Conservation (phyloP, 352 stramenopile genomes). For the Globisporangium spiculum region DNA sequence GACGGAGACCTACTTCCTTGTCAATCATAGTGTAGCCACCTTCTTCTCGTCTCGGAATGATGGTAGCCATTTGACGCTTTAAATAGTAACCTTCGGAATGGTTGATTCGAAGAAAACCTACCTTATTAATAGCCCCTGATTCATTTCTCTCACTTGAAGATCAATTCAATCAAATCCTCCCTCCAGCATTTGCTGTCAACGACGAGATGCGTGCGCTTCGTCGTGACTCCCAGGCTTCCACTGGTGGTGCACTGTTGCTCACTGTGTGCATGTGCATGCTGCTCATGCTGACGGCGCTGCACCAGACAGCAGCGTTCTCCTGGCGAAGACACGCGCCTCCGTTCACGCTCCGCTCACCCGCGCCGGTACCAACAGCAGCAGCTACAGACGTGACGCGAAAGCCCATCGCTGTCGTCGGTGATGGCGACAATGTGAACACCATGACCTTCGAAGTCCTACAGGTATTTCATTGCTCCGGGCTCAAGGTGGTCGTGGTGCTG, state of each 20-base stretch:
- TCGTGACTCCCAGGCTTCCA: not conserved
- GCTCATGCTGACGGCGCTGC: not conserved
- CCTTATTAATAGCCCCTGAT: constrained; percentile 1
- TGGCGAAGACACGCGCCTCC: constrained; percentile 4
- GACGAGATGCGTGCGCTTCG: not conserved
- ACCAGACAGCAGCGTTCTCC: not conserved
- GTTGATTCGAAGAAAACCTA: not conserved
- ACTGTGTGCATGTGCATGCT: not conserved
- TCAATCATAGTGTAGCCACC: not conserved
- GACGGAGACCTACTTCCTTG: too few species aligned
- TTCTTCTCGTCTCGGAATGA: not conserved
- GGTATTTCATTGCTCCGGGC: constrained; percentile 19
- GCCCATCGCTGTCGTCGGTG: not conserved
- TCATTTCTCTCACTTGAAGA: not conserved
- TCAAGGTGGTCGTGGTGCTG: not conserved
- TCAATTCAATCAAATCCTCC: not conserved
- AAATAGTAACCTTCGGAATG: constrained; percentile 2
- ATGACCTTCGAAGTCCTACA: constrained; percentile 65
- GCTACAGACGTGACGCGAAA: not conserved
- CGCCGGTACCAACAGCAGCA: too few species aligned
- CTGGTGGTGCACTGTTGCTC: not conserved
- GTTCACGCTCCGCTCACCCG: not conserved
- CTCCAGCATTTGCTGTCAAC: not conserved
- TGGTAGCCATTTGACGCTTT: not conserved
- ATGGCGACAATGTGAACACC: constrained; percentile 1